Conservation (phyloP, 2,329 filamentous ascomycete species). For the Penicillium expansum region DNA sequence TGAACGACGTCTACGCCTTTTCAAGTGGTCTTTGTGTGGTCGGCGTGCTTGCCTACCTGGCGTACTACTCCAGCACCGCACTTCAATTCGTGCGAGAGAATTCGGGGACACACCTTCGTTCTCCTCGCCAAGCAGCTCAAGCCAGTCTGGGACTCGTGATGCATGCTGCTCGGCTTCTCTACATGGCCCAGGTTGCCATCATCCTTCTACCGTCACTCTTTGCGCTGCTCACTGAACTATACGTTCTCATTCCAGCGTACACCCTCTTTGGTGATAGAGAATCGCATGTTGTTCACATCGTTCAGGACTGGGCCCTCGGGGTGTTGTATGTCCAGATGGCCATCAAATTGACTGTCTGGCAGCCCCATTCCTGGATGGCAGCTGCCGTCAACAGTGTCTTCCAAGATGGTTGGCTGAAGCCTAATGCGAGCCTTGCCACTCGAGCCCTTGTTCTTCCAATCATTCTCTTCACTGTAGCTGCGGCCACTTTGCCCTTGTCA, state of each 20-base stretch:
- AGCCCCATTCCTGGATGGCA: conserved; percentile 68
- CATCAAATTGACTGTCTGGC: conserved; percentile 65
- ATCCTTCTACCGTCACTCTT: conserved; percentile 79
- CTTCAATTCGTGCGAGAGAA: conserved; percentile 25
- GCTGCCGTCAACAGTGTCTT: conserved; percentile 72
- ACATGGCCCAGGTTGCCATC: conserved; percentile 71
- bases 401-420: conserved; percentile 71
- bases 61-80: conserved; percentile 47
- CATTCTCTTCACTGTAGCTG: conserved; percentile 57
- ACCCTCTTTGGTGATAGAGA: conserved; percentile 60
- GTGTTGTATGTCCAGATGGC: conserved; percentile 84
- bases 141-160: conserved; percentile 18
- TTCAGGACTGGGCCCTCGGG: conserved; percentile 92
- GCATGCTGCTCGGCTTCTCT: conserved; percentile 57
- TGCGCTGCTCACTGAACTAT: conserved; percentile 79
- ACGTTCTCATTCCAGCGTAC: conserved; percentile 81
- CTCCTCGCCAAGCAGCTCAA: conserved; percentile 30
- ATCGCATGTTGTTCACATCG: conserved; percentile 64
- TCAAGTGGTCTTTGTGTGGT: conserved; percentile 83
- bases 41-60: conserved; percentile 63
- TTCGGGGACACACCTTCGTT: conserved; percentile 28
- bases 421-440: conserved; percentile 75
- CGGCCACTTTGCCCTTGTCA: conserved; percentile 63
- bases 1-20: conserved; percentile 96
- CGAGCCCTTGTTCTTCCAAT: conserved; percentile 82